A percentile compares a stretch with the other conserved stretches of the same genome.
These are phyloP conservation scores for Coemansia sp. DNA, from an alignment of 192 early-diverging fungal species.

Conservation along the genomic window DNA sequence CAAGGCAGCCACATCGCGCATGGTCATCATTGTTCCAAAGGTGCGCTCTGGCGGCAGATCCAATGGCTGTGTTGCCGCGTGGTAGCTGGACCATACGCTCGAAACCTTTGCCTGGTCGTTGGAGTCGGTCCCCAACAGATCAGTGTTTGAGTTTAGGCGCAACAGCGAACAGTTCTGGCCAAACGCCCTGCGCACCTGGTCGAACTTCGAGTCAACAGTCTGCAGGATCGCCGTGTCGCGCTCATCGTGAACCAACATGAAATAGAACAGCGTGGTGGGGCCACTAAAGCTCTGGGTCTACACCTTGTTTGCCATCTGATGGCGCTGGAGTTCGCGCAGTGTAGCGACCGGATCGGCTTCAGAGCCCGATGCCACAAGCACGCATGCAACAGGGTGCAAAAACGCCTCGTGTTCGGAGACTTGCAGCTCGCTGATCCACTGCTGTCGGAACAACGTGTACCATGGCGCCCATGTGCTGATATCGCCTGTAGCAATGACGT, in stretches of 20 bases:
- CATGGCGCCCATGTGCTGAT: conserved; percentile 67
- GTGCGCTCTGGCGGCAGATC: background rate
- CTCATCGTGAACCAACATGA: conserved; percentile 85
- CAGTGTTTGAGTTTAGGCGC: conserved; percentile 42
- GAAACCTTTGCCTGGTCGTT: conserved; percentile 33
- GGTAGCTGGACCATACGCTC: conserved; percentile 35
- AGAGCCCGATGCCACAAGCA: conserved; percentile 66
- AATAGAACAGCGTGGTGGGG: conserved; percentile 77
- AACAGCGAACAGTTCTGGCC: conserved; percentile 49
- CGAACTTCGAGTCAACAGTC: conserved; percentile 49
- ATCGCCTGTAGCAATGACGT: conserved; percentile 22
- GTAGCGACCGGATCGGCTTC: conserved; percentile 77
- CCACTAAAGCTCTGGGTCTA: conserved; percentile 77
- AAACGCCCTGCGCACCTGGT: conserved; percentile 48
- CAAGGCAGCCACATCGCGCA: conserved; percentile 53
- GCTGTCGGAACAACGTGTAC: conserved; percentile 77
- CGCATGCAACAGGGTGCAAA: conserved; percentile 90
- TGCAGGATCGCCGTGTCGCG: conserved; percentile 33
- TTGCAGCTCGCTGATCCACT: conserved; percentile 58
- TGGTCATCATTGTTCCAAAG: conserved; percentile 43
- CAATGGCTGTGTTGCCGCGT: conserved; percentile 22
- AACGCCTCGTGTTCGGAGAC: conserved; percentile 92
- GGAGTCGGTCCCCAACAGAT: conserved; percentile 19
- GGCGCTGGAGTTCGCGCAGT: conserved; percentile 61
- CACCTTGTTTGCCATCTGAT: conserved; percentile 57